Conservation (phyloP, 1,139 yeast genomes). For the Blastobotrys malaysiensis region DNA sequence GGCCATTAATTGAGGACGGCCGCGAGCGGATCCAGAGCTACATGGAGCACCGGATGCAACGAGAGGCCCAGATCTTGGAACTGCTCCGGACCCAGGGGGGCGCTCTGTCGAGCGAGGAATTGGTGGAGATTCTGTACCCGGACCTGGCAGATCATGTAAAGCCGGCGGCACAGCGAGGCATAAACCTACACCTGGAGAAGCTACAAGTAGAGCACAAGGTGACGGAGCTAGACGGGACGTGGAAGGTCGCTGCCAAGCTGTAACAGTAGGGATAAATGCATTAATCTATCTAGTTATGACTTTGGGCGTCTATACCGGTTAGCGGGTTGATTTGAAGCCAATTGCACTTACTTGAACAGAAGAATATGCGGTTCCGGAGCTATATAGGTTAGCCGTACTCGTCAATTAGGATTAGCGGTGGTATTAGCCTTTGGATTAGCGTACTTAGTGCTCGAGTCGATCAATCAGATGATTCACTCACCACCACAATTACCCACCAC, state of each 20-base stretch:
- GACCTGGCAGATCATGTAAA: slow-evolving; percentile 27
- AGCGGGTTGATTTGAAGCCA: neutral
- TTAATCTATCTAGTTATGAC: neutral
- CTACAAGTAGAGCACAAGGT: slow-evolving; percentile 26
- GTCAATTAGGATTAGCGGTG: neutral
- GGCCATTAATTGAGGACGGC: slow-evolving; percentile 33
- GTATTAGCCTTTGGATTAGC: neutral
- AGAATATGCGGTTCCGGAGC: slow-evolving; percentile 98
- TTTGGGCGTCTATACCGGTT: slow-evolving; percentile 4
- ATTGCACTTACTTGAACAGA: slow-evolving; percentile 54
- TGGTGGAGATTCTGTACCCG: slow-evolving; percentile 30
- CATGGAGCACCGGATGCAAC: slow-evolving; percentile 32
- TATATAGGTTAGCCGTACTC: slow-evolving; percentile 7
- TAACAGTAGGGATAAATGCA: neutral
- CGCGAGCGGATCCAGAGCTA: slow-evolving; percentile 29
- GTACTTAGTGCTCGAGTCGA: no score
- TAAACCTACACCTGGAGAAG: slow-evolving; percentile 31
- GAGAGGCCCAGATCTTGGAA: slow-evolving; percentile 33
- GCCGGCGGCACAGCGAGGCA: slow-evolving; percentile 32
- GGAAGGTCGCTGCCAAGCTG: slow-evolving; percentile 5
- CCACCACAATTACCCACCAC: no score
- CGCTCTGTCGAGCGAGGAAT: slow-evolving; percentile 19
- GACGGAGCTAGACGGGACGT: slow-evolving; percentile 9
- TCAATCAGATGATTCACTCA: no score
- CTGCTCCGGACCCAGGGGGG: slow-evolving; percentile 17